These are phyloP conservation scores for Acanthamoeba divionensis DNA, from an alignment of 208 protist species.

Conservation along the genomic window DNA sequence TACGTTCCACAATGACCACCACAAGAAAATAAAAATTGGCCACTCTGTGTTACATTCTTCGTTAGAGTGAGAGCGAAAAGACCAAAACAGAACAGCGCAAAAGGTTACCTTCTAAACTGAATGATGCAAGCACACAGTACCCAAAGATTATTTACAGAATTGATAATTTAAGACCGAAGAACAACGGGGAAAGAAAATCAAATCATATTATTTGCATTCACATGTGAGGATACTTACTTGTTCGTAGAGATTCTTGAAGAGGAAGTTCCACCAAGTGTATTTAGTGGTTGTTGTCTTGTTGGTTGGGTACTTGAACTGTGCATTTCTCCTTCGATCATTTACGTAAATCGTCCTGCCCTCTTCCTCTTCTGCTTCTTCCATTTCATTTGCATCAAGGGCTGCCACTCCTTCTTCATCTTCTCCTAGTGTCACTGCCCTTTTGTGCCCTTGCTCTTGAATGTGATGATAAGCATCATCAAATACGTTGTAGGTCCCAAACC, in stretches of 20 bases:
- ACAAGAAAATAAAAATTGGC: slow-evolving; percentile 96
- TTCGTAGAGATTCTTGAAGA: slow-evolving; percentile 8
- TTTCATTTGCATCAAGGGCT: not conserved
- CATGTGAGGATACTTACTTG: not conserved
- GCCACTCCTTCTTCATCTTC: too few relatives aligned
- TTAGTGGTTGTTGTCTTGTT: slow-evolving; percentile 24
- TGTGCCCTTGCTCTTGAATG: too few relatives aligned
- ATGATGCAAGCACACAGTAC: too few relatives aligned
- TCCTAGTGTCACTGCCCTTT: too few relatives aligned
- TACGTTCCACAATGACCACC: slow-evolving; percentile 86
- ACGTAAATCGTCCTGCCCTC: not conserved
- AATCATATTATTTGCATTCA: too few relatives aligned
- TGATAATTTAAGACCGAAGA: not conserved
- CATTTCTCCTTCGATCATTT: not conserved
- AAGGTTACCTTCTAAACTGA: not conserved
- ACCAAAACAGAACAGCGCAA: not conserved
- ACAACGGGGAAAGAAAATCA: not conserved
- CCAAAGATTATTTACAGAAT: too few relatives aligned
- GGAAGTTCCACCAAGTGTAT: not conserved
- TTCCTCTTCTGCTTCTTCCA: not conserved
- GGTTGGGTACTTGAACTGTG: not conserved
- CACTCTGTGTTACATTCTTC: slow-evolving; percentile 90
- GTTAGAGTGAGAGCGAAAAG: not conserved
- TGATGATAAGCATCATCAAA: too few relatives aligned
- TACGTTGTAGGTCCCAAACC: too few relatives aligned